These are phyloP conservation scores for Tuber magnatum DNA, from an alignment of 495 filamentous ascomycete species.

Conservation along the genomic window DNA sequence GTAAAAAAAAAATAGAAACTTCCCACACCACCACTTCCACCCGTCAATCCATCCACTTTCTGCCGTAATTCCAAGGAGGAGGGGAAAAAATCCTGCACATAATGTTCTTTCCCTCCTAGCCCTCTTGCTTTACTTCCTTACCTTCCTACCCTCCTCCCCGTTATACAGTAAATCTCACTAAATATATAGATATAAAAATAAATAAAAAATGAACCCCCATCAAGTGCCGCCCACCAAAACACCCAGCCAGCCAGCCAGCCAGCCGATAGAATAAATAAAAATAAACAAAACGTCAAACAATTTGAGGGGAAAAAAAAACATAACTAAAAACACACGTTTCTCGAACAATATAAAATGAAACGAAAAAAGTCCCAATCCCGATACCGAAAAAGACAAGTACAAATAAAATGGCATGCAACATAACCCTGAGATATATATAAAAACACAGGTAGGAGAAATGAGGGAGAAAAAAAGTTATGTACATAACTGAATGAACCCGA, in stretches of 20 bases:
- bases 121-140: not conserved
- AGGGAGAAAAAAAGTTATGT: not conserved
- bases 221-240: not conserved
- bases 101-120: not conserved
- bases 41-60: not conserved
- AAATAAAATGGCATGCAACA: not conserved
- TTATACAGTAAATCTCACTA: not conserved
- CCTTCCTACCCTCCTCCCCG: not conserved
- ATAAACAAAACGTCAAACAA: not conserved
- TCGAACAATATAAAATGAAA: not conserved
- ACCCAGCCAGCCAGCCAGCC: not conserved
- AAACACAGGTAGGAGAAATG: not conserved
- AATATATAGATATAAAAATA: not conserved
- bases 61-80: not conserved
- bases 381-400: not conserved
- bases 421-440: not conserved
- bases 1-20: too few relatives aligned
- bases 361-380: not conserved
- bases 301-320: not conserved
- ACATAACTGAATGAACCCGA: not conserved
- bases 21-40: too few relatives aligned
- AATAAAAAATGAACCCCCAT: not conserved
- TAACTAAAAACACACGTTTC: constrained; percentile 4
- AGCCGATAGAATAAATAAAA: not conserved
- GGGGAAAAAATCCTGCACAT: not conserved